phyloP scores from a whole-genome alignment of 495 filamentous ascomycete genomes.

The Podospora pseudocomata region DNA sequence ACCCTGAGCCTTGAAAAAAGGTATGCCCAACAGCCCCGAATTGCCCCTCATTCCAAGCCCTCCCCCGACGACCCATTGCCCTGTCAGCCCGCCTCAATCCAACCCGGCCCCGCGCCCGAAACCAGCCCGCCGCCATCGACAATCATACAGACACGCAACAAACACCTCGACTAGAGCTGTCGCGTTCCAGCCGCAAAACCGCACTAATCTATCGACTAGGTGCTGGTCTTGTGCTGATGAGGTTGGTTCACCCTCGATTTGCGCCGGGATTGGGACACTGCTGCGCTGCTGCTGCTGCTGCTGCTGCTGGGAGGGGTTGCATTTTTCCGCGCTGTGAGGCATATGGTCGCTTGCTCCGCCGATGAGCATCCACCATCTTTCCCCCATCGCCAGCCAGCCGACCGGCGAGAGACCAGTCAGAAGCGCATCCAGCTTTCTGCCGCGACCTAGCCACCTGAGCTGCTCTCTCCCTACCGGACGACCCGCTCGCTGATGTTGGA shows the following conservation, averaged over 20 bases:
- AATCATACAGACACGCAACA: constrained; percentile 10
- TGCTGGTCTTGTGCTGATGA: background rate
- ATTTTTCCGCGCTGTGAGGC: background rate
- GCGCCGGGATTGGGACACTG: background rate
- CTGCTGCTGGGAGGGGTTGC: background rate
- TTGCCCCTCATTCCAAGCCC: constrained; percentile 7
- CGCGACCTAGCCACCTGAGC: background rate
- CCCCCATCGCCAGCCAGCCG: constrained; percentile 4
- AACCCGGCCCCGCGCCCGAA: constrained; percentile 10
- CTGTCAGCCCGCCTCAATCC: constrained; percentile 9
- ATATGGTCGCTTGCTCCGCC: background rate
- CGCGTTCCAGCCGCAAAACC: background rate
- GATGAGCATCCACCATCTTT: constrained; percentile 1
- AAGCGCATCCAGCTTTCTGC: background rate
- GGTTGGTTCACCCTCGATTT: constrained; percentile 1
- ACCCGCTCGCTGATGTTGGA: background rate
- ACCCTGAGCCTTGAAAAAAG: background rate
- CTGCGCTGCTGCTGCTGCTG: background rate
- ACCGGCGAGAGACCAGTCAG: background rate
- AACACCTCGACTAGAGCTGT: background rate
- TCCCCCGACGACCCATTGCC: background rate
- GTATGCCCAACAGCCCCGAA: background rate
- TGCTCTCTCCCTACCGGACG: background rate
- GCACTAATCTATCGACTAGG: background rate
- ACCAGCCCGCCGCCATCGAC: constrained; percentile 9